phyloP scores from a whole-genome alignment of 495 filamentous ascomycete genomes.

The Podospora anserina region DNA sequence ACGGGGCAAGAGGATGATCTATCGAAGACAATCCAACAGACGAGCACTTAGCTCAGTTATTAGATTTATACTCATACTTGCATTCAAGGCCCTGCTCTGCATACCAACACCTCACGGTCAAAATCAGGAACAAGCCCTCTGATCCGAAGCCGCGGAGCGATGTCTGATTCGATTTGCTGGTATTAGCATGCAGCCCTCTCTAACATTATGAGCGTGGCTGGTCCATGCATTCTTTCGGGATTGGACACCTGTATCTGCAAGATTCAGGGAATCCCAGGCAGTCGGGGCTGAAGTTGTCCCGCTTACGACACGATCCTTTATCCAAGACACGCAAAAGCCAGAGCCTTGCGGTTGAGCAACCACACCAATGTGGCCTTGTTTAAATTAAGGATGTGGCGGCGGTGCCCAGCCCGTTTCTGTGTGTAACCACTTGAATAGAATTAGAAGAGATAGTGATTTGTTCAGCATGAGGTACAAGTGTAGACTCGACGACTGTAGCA shows the following conservation, averaged over 20 bases:
- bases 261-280: background rate
- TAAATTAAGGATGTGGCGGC: background rate
- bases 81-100: background rate
- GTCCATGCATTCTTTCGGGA: background rate
- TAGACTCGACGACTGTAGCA: background rate
- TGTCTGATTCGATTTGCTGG: background rate
- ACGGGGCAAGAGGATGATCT: background rate
- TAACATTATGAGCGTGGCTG: background rate
- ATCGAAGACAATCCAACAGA: background rate
- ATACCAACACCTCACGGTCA: background rate
- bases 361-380: background rate
- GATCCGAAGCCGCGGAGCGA: background rate
- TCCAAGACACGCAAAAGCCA: background rate
- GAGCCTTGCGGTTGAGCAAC: background rate
- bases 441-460: no score
- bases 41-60: background rate
- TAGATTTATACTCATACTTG: background rate
- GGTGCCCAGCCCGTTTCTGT: background rate
- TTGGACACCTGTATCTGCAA: conserved; percentile 2
- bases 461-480: background rate
- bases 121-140: background rate
- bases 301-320: background rate
- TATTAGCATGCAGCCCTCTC: background rate
- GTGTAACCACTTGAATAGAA: no score
- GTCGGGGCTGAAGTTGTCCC: conserved; percentile 5